Conservation (phyloP, 2,329 filamentous ascomycete species). For the Hortaea sp. region DNA sequence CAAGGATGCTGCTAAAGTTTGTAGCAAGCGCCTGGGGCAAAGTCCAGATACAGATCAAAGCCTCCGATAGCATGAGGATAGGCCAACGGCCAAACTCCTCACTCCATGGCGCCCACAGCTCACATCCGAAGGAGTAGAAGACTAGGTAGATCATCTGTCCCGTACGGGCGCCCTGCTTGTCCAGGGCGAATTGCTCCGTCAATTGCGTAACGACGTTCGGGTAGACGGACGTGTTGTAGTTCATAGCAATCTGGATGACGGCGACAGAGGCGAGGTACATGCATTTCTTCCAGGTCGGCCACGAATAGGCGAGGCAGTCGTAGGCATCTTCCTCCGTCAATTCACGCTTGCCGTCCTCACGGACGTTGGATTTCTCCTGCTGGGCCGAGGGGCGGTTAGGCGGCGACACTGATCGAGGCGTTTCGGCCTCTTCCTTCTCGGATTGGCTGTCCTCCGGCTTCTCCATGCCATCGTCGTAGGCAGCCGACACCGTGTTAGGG, state of each 20-base stretch:
- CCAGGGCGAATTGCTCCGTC: slow-evolving; percentile 55
- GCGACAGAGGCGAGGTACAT: slow-evolving; percentile 41
- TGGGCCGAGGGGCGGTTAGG: not conserved
- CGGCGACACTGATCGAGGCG: not conserved
- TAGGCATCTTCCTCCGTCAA: slow-evolving; percentile 18
- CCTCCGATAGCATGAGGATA: slow-evolving; percentile 53
- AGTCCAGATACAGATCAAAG: slow-evolving; percentile 69
- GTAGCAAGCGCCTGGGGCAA: slow-evolving; percentile 42
- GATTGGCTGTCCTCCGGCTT: not conserved
- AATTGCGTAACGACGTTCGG: slow-evolving; percentile 46
- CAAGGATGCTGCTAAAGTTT: slow-evolving; percentile 32
- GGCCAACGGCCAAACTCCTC: slow-evolving; percentile 51
- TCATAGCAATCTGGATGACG: slow-evolving; percentile 44
- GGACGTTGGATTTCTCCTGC: not conserved
- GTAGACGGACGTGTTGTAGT: slow-evolving; percentile 44
- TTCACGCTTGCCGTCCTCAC: slow-evolving; percentile 3
- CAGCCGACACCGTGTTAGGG: too few relatives aligned
- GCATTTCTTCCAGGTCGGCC: slow-evolving; percentile 40
- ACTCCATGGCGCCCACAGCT: slow-evolving; percentile 78
- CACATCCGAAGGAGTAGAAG: slow-evolving; percentile 73
- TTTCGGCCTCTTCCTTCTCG: not conserved
- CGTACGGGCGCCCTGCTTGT: slow-evolving; percentile 51
- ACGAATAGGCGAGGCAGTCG: slow-evolving; percentile 36
- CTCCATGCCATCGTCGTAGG: too few relatives aligned
- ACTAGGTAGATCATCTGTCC: slow-evolving; percentile 72